Evolutionary conservation across 1,284 basidiomycete species (phyloP).

Genomic region (Limonomyces culmigenus): DNA sequence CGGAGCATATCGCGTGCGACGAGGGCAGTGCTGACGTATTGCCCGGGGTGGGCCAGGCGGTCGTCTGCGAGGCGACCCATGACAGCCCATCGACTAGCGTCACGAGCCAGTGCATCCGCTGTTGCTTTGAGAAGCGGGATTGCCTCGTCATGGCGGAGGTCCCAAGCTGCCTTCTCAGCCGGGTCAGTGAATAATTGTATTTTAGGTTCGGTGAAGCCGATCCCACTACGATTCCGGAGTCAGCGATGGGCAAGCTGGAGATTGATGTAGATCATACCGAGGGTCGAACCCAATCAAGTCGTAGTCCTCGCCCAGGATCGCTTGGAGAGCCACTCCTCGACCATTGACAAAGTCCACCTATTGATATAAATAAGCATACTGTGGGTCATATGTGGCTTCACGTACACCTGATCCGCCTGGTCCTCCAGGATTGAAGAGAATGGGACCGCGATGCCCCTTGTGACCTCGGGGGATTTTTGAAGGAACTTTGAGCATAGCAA

Average conservation of each 20-base stretch:
- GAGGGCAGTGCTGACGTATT: conserved; percentile 24
- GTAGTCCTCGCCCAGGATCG: conserved; percentile 23
- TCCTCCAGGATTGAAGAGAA: conserved; percentile 32
- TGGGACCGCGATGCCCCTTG: conserved; percentile 22
- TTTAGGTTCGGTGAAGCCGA: neutral
- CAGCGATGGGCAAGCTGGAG: neutral
- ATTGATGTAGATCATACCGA: conserved; percentile 10
- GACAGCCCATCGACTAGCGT: neutral
- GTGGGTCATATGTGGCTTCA: conserved; percentile 8
- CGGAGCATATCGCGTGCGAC: conserved; percentile 31
- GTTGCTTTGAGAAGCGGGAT: neutral
- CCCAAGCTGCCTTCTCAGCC: neutral
- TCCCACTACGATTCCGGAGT: neutral
- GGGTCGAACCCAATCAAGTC: conserved; percentile 37
- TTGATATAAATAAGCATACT: neutral
- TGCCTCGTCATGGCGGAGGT: neutral
- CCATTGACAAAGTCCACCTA: neutral
- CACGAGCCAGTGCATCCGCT: neutral
- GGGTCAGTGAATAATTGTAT: neutral
- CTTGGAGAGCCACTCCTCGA: conserved; percentile 14
- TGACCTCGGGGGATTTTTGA: conserved; percentile 4
- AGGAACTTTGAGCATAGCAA: neutral
- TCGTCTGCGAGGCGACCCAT: conserved; percentile 6
- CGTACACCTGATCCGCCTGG: conserved; percentile 30
- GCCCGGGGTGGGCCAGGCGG: conserved; percentile 14